Evolutionary conservation across 768 basidiomycete genomes (phyloP), one percentile per base, ranked within the genome.

Genomic region (Podaxis rugospora): DNA sequence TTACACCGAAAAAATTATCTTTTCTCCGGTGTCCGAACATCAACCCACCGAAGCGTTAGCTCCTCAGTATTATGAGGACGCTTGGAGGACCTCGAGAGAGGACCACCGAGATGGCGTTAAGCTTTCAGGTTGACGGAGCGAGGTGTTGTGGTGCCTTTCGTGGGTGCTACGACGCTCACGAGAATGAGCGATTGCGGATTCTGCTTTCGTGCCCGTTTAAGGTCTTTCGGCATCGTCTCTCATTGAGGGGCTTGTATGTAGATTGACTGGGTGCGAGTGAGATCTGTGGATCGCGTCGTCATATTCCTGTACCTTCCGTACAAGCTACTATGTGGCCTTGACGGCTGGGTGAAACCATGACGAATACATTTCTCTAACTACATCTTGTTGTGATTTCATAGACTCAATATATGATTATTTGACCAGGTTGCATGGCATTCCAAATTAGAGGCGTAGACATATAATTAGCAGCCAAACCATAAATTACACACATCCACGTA

Each of bases 291-390:
- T 66, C 66, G 81, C 77, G 80, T 84, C 85, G 84, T 88, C 83
- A 90, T 90, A 89, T 90, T 88, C 85, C 87, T 87, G 78, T 79
- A 86, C 84, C 83, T 84, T 78, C 87, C 83, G 87, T 87, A 88
- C 75, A 66, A 78, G 87, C 80, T 77, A 87, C 85, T 88, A 88
- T 82, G 88, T 88, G 81, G 83, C 87, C 64, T 82, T 89, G 87
- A 89, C 86, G 85, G 88, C 85, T 73, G 81, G 84, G 87, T 84
- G 66, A 89, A 88, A 89, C 89, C 89, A 90, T 90, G 85, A 84
- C 76, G 85, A 76, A 79, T 70, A 89, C 88, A 89, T 75, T 64
- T 62, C 46, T 55, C 28, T 51, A 25, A 5, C 59, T 37, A 35
- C 11, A 5, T 35, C 50, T 42, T 46, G 35, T 36, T 27, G 3